phyloP scores from a whole-genome alignment of 176 grass and related monocot genomes.

The Aegilops tauschii region DNA sequence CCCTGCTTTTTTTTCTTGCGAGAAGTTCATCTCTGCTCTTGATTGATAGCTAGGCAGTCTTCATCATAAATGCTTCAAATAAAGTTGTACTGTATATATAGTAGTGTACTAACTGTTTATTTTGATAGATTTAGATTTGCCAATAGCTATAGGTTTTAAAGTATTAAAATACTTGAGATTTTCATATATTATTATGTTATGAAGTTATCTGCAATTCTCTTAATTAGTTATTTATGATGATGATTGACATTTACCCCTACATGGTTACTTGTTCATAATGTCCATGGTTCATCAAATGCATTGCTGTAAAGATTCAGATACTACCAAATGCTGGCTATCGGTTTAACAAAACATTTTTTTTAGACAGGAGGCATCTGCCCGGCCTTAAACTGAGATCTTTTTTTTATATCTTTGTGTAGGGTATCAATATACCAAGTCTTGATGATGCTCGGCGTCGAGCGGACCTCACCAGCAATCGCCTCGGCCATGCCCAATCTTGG shows the following conservation, averaged over 20 bases:
- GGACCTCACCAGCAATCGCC: constrained; percentile 44
- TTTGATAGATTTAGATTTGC: background rate
- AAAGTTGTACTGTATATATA: too few species aligned
- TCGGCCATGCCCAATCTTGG: constrained; percentile 61
- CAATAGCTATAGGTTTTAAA: background rate
- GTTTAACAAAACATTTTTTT: background rate
- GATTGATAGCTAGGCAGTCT: too few species aligned
- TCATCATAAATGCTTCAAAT: too few species aligned
- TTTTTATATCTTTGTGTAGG: background rate
- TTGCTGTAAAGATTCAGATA: background rate
- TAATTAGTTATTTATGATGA: background rate
- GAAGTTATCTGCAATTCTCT: background rate
- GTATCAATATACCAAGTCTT: constrained; percentile 53
- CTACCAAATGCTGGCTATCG: background rate
- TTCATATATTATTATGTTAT: background rate
- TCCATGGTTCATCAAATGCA: background rate
- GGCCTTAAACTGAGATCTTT: too few species aligned
- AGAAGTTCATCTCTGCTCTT: too few species aligned
- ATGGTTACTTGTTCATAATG: background rate
- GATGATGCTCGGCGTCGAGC: constrained; percentile 37
- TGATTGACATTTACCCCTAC: background rate
- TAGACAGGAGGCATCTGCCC: too few species aligned
- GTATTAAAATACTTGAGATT: background rate
- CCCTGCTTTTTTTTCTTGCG: too few species aligned
- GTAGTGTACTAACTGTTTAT: too few species aligned